Conservation (phyloP, 2,329 filamentous ascomycete genomes). For the Venturia asperata region DNA sequence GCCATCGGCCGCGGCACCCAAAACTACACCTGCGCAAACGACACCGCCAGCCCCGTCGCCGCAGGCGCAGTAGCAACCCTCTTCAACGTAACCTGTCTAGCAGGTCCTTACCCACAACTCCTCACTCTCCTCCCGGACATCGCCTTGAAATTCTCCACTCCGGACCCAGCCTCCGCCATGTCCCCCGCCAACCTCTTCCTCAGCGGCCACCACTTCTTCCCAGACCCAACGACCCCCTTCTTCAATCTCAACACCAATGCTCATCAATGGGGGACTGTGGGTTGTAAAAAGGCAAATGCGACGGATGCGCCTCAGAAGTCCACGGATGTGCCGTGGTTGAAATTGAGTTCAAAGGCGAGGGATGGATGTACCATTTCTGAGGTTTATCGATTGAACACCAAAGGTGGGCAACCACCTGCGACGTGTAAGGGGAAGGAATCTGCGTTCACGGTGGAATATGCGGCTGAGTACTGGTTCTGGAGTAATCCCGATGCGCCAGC, state of each 20-base stretch:
- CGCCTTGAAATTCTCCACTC: conserved; percentile 59
- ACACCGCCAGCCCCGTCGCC: conserved; percentile 55
- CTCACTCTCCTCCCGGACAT: conserved; percentile 58
- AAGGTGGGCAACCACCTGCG: conserved; percentile 67
- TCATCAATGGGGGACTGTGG: conserved; percentile 51
- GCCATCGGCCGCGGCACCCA: conserved; percentile 82
- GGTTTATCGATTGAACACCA: conserved; percentile 79
- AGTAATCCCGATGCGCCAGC: conserved; percentile 19
- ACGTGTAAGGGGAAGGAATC: conserved; percentile 61
- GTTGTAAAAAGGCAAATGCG: conserved; percentile 55
- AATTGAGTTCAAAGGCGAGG: conserved; percentile 49
- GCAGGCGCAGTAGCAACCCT: conserved; percentile 73
- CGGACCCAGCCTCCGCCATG: conserved; percentile 36
- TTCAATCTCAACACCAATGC: conserved; percentile 65
- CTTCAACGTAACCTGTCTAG: conserved; percentile 80
- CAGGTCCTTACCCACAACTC: conserved; percentile 60
- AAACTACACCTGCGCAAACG: conserved; percentile 77
- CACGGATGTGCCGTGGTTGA: conserved; percentile 71
- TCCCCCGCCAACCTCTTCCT: conserved; percentile 54
- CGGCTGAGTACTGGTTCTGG: conserved; percentile 68
- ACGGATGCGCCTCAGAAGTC: conserved; percentile 58
- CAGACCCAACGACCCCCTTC: conserved; percentile 60
- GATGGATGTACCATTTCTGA: conserved; percentile 55
- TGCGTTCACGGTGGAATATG: conserved; percentile 68
- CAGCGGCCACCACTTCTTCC: conserved; percentile 78